Percentiles rank a stretch among this genome's conserved stretches.
Conservation (phyloP, 441 rosid genomes). For the Pelargonium cotyledonis region DNA sequence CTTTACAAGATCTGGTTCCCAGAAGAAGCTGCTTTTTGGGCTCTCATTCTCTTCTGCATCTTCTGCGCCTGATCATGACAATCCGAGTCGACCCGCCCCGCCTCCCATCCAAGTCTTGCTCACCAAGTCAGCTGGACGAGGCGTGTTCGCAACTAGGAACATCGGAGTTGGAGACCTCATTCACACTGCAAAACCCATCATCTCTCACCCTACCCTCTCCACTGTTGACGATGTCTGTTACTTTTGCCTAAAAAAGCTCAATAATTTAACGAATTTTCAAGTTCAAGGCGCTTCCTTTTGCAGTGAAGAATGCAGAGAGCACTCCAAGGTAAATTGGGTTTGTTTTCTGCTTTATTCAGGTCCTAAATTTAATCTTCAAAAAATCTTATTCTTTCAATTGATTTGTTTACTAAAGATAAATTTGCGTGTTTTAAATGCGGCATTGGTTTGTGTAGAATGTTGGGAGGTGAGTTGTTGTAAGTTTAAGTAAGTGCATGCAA, state of each 20-base stretch:
- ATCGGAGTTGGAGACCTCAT: slow-evolving; percentile 64
- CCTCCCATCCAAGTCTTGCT: slow-evolving; percentile 69
- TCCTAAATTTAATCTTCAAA: not conserved
- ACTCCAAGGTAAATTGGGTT: slow-evolving; percentile 41
- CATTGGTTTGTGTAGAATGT: not conserved
- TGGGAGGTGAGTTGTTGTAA: slow-evolving; percentile 2
- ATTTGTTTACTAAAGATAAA: not conserved
- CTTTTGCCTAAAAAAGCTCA: slow-evolving; percentile 51
- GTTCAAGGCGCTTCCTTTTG: slow-evolving; percentile 43
- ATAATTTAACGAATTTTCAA: slow-evolving; percentile 18
- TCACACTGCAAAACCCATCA: slow-evolving; percentile 64
- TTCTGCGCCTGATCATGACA: slow-evolving; percentile 15
- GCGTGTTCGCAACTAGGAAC: slow-evolving; percentile 64
- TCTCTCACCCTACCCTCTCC: slow-evolving; percentile 50
- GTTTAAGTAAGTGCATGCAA: slow-evolving; percentile 17
- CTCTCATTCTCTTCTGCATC: slow-evolving; percentile 22
- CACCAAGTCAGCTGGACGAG: slow-evolving; percentile 73
- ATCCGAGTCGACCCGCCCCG: slow-evolving; percentile 29
- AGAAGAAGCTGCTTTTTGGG: slow-evolving; percentile 4
- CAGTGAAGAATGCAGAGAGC: slow-evolving; percentile 39
- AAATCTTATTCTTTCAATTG: not conserved
- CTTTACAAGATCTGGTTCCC: not conserved
- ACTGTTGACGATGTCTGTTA: slow-evolving; percentile 43
- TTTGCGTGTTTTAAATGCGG: not conserved
- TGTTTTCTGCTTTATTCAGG: not conserved